phyloP scores from a whole-genome alignment of 371 early-diverging fungal genomes.

The Umbelopsis sp. region DNA sequence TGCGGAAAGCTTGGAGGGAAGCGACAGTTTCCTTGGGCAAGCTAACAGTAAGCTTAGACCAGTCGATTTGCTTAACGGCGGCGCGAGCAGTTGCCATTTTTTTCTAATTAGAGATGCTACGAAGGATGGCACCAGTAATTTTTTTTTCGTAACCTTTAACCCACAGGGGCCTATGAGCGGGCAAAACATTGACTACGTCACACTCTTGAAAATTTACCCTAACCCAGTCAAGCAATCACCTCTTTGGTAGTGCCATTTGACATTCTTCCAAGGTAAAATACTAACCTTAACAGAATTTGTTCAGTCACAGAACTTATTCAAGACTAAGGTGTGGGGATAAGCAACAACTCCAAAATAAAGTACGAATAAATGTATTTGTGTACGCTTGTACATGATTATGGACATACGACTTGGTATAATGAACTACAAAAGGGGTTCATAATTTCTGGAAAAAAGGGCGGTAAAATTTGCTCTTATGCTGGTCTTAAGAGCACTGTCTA shows the following conservation, averaged over 20 bases:
- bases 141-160: slow-evolving; percentile 14
- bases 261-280: too few species aligned
- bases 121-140: slow-evolving; percentile 4
- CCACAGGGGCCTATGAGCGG: slow-evolving; percentile 16
- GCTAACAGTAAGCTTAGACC: slow-evolving; percentile 83
- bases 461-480: too few species aligned
- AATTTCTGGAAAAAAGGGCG: too few species aligned
- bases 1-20: slow-evolving; percentile 89
- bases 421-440: not conserved
- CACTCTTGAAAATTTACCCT: not conserved
- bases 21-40: slow-evolving; percentile 90
- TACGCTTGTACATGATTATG: not conserved
- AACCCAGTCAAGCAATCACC: not conserved
- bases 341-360: too few species aligned
- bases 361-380: too few species aligned
- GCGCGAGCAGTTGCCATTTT: slow-evolving; percentile 51
- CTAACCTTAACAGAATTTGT: too few species aligned
- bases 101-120: slow-evolving; percentile 17
- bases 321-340: too few species aligned
- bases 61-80: slow-evolving; percentile 80
- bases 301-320: too few species aligned
- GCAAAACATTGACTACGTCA: slow-evolving; percentile 18
- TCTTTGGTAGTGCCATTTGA: too few species aligned
- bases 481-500: too few species aligned
- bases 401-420: not conserved